Evolutionary conservation across 768 basidiomycete genomes (phyloP), one percentile per base, ranked within the genome.

Genomic region (Clathrus columnatus): DNA sequence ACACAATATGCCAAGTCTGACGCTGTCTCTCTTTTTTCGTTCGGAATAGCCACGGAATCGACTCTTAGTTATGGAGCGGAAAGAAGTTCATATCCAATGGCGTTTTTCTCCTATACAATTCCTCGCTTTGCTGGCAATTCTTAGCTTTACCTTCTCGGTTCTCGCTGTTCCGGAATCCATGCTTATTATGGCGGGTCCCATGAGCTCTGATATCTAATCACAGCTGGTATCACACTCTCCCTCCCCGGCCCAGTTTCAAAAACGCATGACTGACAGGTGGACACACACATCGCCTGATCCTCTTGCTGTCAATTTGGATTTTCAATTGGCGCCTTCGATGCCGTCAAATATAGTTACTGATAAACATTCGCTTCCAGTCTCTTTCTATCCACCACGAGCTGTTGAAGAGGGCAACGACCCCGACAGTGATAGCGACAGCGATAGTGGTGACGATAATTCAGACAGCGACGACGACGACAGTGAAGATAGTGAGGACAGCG

Each of bases 401-500:
- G 21, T 55, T 56, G 24, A 68, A 17, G 72, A 77, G 50, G 69
- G 74, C 11, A 77, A 78, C 5, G 77, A 81, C 20, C 69, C 62
- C 14, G 66, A 70, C 27, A 59, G 64, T 46, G 60, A 77, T 18
- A 72, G 76, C 10, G 76, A 79, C 2, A 77, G 78, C 2, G 81
- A 84, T n/a, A 8, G 36, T n/a, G 36, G 36, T n/a, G n/a, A n/a
- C 36, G 36, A 32, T 32, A 32, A 16, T 32, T n/a, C n/a, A n/a
- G n/a, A n/a, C n/a, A 16, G 36, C n/a, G n/a, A n/a, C 72, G 32
- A 71, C 72, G 3, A 83, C 81, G 61, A 70, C 72, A 1, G 61
- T 62, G 0, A 58, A 74, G 61, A 67, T 69, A 1, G 71, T 70
- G 46, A 62, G 61, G 43, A 78, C 79, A 62, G 74, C 73, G 30